Evolutionary conservation across 768 basidiomycete genomes (phyloP).

Genomic region (Chalciporus piperatus): DNA sequence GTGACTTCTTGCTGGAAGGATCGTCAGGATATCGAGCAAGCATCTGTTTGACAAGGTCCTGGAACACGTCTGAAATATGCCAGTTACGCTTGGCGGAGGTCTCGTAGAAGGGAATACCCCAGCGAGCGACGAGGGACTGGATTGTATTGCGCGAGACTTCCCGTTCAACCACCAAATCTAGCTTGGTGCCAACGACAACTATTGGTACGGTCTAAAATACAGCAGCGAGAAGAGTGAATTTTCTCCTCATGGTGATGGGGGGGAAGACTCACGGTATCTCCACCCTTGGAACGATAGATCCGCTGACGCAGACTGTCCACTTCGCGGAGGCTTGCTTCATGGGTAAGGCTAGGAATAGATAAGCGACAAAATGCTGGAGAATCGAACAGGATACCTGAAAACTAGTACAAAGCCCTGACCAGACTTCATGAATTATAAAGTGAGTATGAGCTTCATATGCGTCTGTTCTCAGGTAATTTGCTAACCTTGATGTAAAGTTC

Average conservation of each 20-base stretch:
- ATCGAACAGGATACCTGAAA: constrained; percentile 55
- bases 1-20: constrained; percentile 27
- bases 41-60: constrained; percentile 76
- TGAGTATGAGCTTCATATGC: background rate
- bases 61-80: constrained; percentile 77
- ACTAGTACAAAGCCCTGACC: constrained; percentile 80
- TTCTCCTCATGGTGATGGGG: background rate
- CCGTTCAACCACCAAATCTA: constrained; percentile 77
- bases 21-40: constrained; percentile 58
- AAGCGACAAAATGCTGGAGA: background rate
- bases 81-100: constrained; percentile 86
- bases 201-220: constrained; percentile 67
- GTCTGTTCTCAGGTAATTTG: background rate
- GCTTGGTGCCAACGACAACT: constrained; percentile 83
- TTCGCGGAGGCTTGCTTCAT: constrained; percentile 78
- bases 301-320: constrained; percentile 78
- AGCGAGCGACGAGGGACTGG: constrained; percentile 58
- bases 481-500: constrained; percentile 78
- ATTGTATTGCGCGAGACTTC: constrained; percentile 69
- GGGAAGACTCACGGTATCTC: constrained; percentile 48
- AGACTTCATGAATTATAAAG: constrained; percentile 40
- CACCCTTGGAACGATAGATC: constrained; percentile 77
- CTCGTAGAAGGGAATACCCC: constrained; percentile 80
- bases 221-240: constrained; percentile 6
- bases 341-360: constrained; percentile 56